Base-by-base conservation (phyloP, 257 asterid genomes). In the Cynanchum wilfordii region DNA sequence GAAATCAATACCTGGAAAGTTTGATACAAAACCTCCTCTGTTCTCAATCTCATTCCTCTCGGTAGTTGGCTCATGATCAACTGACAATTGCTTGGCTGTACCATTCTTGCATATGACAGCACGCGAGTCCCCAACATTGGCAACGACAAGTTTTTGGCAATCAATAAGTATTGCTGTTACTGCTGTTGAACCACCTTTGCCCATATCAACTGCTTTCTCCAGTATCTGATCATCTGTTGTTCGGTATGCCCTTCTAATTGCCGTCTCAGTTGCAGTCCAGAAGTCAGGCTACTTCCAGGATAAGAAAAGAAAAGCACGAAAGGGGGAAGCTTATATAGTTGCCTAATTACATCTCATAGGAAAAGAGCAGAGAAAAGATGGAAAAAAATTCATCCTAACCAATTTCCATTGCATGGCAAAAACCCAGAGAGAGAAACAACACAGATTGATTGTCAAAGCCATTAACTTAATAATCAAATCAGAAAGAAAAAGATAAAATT, bases 91-190 rank as follows among this genome's bases (percentile, higher is more conserved):
- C 78, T 88, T 89, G 2, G 98, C 97, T 52, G 77, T 85, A 3
- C 97, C 96, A 25, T 87, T 88, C 85, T 73, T 86, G 86, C 86
- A 94, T 40, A 94, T 85, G 50, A 94, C 97, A 2, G 97, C 99
- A 13, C 99, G 96, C 56, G 99, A 94, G 72, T 94, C 99, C 70
- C 99, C 99, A 17, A 89, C 97, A 70, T 91, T 94, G 0, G 97
- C 99, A n/a, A 94, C 95, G 49, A 94, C 82, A 13, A 94, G 93
- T 81, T 88, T 94, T 66, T 86, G 85, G 66, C 97, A 82, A 52
- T 94, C 87, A 70, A 91, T 88, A 77, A 94, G 56, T 78, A 94
- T 91, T 13, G 96, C 97, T 12, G 98, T 91, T 45, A 94, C 99
- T 0, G 99, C 98, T 7, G 99, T 91, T 6, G 99, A 94, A 44